Percentiles rank a stretch among this genome's conserved stretches.
Evolutionary conservation across 2,329 filamentous ascomycete species (phyloP).

Genomic region (Cytospora piceae): DNA sequence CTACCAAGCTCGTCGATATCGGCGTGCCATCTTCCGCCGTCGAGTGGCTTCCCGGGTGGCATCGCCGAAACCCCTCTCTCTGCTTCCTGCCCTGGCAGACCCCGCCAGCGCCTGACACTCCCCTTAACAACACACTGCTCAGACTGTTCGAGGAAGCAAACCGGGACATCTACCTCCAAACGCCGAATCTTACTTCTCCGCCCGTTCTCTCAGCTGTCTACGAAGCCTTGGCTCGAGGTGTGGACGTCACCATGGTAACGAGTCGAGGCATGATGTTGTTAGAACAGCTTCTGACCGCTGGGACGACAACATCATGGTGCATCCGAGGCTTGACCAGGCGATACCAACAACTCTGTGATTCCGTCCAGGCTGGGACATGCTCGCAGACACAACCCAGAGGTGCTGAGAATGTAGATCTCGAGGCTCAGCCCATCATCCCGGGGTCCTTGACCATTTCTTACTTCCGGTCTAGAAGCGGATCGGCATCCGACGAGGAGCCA

Average conservation of each 20-base stretch:
- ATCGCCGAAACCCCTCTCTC: constrained; percentile 70
- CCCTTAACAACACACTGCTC: constrained; percentile 68
- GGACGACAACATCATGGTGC: constrained; percentile 71
- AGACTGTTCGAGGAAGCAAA: constrained; percentile 62
- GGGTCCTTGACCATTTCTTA: constrained; percentile 63
- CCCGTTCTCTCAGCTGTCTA: constrained; percentile 66
- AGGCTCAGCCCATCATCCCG: constrained; percentile 44
- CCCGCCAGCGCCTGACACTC: constrained; percentile 61
- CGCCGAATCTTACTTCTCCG: constrained; percentile 75
- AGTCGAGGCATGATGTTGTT: constrained; percentile 73
- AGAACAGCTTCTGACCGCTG: constrained; percentile 80
- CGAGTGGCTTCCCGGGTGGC: constrained; percentile 70
- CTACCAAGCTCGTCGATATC: constrained; percentile 48
- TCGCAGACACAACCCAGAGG: constrained; percentile 35
- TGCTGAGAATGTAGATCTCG: constrained; percentile 41
- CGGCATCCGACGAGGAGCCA: constrained; percentile 55
- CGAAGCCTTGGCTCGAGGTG: constrained; percentile 64
- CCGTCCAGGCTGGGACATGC: constrained; percentile 30
- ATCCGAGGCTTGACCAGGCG: constrained; percentile 61
- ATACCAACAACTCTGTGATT: constrained; percentile 44
- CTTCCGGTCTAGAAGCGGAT: constrained; percentile 48
- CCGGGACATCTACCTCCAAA: constrained; percentile 68
- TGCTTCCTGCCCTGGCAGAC: constrained; percentile 60
- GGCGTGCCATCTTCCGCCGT: constrained; percentile 14
- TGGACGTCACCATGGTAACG: constrained; percentile 70